Conservation (phyloP, 176 grass and related monocot species). For the Pontederia crassipes region DNA sequence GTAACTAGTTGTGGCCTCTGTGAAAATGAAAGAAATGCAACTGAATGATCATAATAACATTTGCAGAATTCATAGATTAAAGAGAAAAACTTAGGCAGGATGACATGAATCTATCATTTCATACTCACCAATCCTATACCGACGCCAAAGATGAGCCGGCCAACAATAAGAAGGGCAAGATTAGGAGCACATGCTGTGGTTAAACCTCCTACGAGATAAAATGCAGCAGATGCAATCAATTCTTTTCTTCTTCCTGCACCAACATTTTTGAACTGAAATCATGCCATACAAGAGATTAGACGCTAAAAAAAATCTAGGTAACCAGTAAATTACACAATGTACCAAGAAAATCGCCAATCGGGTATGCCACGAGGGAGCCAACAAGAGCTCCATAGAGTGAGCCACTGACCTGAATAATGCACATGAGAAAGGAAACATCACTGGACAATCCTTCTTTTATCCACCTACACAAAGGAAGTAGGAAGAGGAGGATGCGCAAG, state of each 20-base stretch:
- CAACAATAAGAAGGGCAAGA: slow-evolving; percentile 55
- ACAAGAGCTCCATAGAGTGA: slow-evolving; percentile 95
- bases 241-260: slow-evolving; percentile 81
- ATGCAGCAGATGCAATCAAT: slow-evolving; percentile 50
- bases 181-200: slow-evolving; percentile 57
- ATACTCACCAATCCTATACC: slow-evolving; percentile 79
- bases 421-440: slow-evolving; percentile 14
- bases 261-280: slow-evolving; percentile 3
- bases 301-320: neutral
- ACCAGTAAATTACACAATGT: neutral
- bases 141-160: slow-evolving; percentile 63
- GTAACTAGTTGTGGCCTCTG: no score
- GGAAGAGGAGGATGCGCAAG: neutral
- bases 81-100: neutral
- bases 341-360: slow-evolving; percentile 70
- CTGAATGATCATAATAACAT: neutral
- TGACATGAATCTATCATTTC: neutral
- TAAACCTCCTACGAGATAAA: slow-evolving; percentile 70
- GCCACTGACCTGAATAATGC: slow-evolving; percentile 56
- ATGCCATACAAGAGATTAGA: neutral
- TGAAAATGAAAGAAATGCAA: no score
- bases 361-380: slow-evolving; percentile 71
- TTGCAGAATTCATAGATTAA: neutral
- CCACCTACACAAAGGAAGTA: neutral
- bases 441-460: neutral